Evolutionary conservation across 73 alveolate genomes (phyloP).

Genomic region (Halteria grandinella): DNA sequence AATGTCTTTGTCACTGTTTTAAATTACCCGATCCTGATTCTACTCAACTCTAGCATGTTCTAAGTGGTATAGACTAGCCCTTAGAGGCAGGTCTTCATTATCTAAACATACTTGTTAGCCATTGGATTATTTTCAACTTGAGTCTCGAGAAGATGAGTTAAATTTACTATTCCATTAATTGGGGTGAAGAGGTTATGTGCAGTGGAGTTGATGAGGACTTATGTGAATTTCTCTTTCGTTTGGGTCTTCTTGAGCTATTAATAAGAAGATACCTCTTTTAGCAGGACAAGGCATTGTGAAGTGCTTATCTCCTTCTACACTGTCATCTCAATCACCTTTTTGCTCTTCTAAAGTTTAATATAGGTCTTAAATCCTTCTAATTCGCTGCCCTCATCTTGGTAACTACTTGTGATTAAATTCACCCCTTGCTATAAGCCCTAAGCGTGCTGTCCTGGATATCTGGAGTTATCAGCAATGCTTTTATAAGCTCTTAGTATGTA

Average conservation of each 20-base stretch:
- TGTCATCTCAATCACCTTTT: too few species aligned
- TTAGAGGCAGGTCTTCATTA: constrained; percentile 33
- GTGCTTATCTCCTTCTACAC: too few species aligned
- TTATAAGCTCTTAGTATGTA: too few species aligned
- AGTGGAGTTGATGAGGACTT: constrained; percentile 27
- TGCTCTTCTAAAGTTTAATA: too few species aligned
- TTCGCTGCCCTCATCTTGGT: too few species aligned
- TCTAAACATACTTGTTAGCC: background rate
- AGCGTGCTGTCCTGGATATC: too few species aligned
- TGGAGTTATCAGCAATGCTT: too few species aligned
- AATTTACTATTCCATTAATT: constrained; percentile 8
- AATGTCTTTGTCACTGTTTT: background rate
- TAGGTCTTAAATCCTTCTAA: too few species aligned
- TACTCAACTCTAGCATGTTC: background rate
- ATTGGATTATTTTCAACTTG: background rate
- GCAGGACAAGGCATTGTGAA: too few species aligned
- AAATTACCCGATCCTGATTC: constrained; percentile 14
- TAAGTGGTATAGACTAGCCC: constrained; percentile 9
- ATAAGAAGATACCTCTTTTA: constrained; percentile 9
- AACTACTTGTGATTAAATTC: too few species aligned
- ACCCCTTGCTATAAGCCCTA: too few species aligned
- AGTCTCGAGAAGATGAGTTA: background rate
- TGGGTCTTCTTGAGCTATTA: background rate
- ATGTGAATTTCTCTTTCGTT: constrained; percentile 15
- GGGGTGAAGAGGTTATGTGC: constrained; percentile 37